These are phyloP conservation scores for Cetraspora pellucida DNA, from an alignment of 192 early-diverging fungal genomes.

Conservation along the genomic window DNA sequence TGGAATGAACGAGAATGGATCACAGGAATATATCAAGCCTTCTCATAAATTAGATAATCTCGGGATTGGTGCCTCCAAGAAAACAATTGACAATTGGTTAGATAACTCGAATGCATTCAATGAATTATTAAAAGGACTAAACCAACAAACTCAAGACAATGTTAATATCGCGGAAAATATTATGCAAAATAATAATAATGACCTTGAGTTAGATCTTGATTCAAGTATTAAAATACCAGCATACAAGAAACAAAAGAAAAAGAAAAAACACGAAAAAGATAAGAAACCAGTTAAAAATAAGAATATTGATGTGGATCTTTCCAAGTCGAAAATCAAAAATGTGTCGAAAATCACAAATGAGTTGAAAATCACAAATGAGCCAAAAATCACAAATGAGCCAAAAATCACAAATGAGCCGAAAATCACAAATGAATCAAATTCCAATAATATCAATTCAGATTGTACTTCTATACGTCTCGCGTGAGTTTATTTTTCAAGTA, in stretches of 20 bases:
- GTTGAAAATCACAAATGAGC: too few species aligned
- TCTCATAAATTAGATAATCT: slow-evolving; percentile 81
- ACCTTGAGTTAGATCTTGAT: too few species aligned
- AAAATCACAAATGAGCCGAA: too few species aligned
- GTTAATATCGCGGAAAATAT: not conserved
- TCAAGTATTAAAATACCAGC: not conserved
- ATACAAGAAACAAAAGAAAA: not conserved
- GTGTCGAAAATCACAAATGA: too few species aligned
- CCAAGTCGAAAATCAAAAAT: too few species aligned
- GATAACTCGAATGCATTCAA: slow-evolving; percentile 88
- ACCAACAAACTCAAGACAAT: slow-evolving; percentile 55
- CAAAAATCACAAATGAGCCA: too few species aligned
- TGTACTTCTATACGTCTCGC: too few species aligned
- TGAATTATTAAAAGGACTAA: slow-evolving; percentile 77
- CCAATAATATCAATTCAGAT: too few species aligned
- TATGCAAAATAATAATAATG: not conserved
- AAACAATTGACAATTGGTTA: slow-evolving; percentile 92
- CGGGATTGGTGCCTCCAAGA: slow-evolving; percentile 90
- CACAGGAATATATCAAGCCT: slow-evolving; percentile 83
- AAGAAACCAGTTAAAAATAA: too few species aligned
- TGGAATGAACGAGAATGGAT: slow-evolving; percentile 85
- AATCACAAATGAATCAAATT: too few species aligned
- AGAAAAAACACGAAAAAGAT: too few species aligned
- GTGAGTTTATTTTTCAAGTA: not conserved
- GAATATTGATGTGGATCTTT: too few species aligned